These are phyloP conservation scores for Neurospora sp. DNA, from an alignment of 495 filamentous ascomycete genomes.

Conservation along the genomic window DNA sequence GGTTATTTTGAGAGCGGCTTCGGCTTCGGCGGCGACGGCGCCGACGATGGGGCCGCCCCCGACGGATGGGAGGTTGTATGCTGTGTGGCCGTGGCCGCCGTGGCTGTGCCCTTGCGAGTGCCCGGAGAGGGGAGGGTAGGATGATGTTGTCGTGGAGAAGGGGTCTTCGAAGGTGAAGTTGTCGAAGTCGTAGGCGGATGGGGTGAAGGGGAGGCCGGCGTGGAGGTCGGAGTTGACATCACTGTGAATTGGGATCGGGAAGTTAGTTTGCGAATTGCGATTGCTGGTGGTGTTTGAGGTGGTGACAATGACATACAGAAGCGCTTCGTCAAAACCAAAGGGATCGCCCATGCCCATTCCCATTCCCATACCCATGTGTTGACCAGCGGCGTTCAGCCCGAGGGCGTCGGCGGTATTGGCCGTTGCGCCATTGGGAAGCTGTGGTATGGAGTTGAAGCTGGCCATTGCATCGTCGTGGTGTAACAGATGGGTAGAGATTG, in stretches of 20 bases:
- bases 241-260: constrained; percentile 9
- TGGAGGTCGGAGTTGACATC: constrained; percentile 32
- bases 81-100: not conserved
- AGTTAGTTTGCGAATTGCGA: not conserved
- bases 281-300: not conserved
- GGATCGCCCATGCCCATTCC: constrained; percentile 25
- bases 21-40: constrained; percentile 7
- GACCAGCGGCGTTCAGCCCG: constrained; percentile 19
- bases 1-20: constrained; percentile 28
- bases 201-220: constrained; percentile 39
- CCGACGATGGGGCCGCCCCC: constrained; percentile 11
- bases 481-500: not conserved
- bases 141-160: constrained; percentile 28
- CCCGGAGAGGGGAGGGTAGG: constrained; percentile 37
- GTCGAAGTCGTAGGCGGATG: constrained; percentile 43
- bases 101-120: not conserved
- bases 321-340: constrained; percentile 35
- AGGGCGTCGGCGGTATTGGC: constrained; percentile 26
- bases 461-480: constrained; percentile 35
- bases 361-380: not conserved
- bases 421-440: constrained; percentile 25
- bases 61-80: constrained; percentile 1
- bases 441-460: constrained; percentile 38
- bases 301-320: constrained; percentile 27
- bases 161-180: constrained; percentile 58